Base-by-base conservation (phyloP, 2,329 filamentous ascomycete genomes). In the Cephalotrichum gorgonifer region DNA sequence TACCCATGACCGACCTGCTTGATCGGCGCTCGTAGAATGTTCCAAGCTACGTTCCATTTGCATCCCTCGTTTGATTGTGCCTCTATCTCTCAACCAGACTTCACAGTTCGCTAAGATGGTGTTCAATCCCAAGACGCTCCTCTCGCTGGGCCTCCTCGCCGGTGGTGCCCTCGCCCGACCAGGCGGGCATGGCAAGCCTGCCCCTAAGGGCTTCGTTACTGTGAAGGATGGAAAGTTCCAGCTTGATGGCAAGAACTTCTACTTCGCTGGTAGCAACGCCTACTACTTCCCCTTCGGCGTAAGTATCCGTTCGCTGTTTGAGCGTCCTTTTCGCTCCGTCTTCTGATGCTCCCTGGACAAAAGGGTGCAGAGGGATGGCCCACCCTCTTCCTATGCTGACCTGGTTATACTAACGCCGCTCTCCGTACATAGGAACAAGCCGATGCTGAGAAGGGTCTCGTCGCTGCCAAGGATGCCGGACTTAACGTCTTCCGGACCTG, bases 201-300 rank as follows among this genome's bases (percentile, higher is more conserved):
- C 45, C 5, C 38, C 47, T 9, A 33, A 45, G 38, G 70, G 72
- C 0, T 76, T 77, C 48, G 72, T 78, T 17, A 73, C 70, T 3
- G 67, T 71, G 0, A 63, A 73, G 3, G 74, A 71, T 6, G 65
- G 62, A 2, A 71, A 72, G 50, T 79, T 79, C 60, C 63, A 71
- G 57, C 66, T 79, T 4, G 68, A 78, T 43, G 76, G 75, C 49
- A 64, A 75, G 51, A 68, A 73, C 52, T 78, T 78, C 55, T 71
- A 75, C 59, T 79, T 78, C 55, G 75, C 76, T 2, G 75, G 76
- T 1, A 74, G 68, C 53, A 79, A 79, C 57, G 76, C 74, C 9
- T 78, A 78, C 53, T 78, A 75, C 53, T 72, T 78, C 17, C 73
- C 75, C 0, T 78, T 78, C 58, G 68, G 73, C n/a, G 73, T 76